Evolutionary conservation across 208 protist species (phyloP), one percentile per base, ranked within the genome.

Genomic region (Trypanosoma vivax): DNA sequence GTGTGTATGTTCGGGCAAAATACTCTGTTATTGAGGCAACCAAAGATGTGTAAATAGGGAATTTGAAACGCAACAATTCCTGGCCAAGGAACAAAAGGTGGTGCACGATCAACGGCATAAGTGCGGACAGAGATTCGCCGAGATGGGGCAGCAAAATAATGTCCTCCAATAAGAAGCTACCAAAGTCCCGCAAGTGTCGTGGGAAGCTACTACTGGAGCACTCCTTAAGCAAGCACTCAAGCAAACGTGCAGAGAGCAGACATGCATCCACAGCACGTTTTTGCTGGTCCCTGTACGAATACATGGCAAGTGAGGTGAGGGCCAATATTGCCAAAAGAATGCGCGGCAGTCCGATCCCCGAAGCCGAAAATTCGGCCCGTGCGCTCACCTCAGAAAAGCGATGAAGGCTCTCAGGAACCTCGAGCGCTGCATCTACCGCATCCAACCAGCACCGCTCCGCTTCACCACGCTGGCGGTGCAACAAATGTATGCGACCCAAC

Each of bases 391-490:
- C 24, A 25, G 47, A 6, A 10, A 41, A 38, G 30, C 69, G 68
- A 35, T 74, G 49, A 21, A 87, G 48, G 33, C 64, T 68, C 18
- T 76, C 73, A 16, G 81, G 81, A 4, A 70, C 52, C 33, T 71
- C 66, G 24, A 92, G 63, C 16, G 81, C 69, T 23, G 81, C 76
- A 52, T 92, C 85, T 9, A 88, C 45, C 24, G 77, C 73, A 27
- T 88, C 75, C 6, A 69, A 40, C 84, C 84, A 92, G 47, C 69
- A 75, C 34, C 54, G 50, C 56, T 79, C 73, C 46, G 85, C 81
- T 37, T 65, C 55, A 16, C 19, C 39, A 30, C 54, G 60, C 30
- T 65, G 61, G 50, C 71, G 62, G 34, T 76, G 70, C 11, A 73
- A 25, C 11, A 72, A 34, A 52, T 79, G 67, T 21, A 92, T 42